phyloP scores from a whole-genome alignment of 2,329 filamentous ascomycete species.

The Calonectria pseudoreteaudii region DNA sequence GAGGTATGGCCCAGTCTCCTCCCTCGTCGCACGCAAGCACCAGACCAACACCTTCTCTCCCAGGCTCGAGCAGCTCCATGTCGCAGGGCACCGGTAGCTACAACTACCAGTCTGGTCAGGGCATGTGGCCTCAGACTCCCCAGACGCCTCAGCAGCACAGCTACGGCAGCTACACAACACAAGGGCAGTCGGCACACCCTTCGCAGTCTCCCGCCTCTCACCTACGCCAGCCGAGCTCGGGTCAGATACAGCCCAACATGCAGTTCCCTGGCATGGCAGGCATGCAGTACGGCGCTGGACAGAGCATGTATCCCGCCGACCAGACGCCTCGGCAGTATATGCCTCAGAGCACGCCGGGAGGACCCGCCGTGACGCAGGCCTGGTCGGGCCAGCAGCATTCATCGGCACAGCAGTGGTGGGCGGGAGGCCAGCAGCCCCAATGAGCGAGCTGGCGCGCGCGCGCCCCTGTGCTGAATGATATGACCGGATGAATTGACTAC shows the following conservation, averaged over 20 bases:
- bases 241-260: conserved; percentile 69
- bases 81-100: conserved; percentile 67
- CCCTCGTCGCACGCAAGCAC: conserved; percentile 68
- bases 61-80: conserved; percentile 65
- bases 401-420: conserved; percentile 69
- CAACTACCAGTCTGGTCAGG: conserved; percentile 70
- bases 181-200: conserved; percentile 63
- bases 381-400: conserved; percentile 74
- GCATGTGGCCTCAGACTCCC: conserved; percentile 75
- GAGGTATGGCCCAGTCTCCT: conserved; percentile 69
- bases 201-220: conserved; percentile 70
- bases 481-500: conserved; percentile 37
- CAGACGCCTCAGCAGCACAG: conserved; percentile 71
- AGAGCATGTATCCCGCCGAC: conserved; percentile 71
- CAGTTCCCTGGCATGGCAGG: conserved; percentile 73
- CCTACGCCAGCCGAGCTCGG: conserved; percentile 67
- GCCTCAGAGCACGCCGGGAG: conserved; percentile 68
- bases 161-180: conserved; percentile 65
- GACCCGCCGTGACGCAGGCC: conserved; percentile 62
- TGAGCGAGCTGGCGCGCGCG: conserved; percentile 21
- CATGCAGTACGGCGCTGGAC: conserved; percentile 67
- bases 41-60: conserved; percentile 71
- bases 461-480: conserved; percentile 30
- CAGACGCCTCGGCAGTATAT: conserved; percentile 76
- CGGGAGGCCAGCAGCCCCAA: conserved; percentile 61